Percentiles rank a stretch among this genome's conserved stretches.
Conservation (phyloP, 192 early-diverging fungal species). For the Coemansia sp. region DNA sequence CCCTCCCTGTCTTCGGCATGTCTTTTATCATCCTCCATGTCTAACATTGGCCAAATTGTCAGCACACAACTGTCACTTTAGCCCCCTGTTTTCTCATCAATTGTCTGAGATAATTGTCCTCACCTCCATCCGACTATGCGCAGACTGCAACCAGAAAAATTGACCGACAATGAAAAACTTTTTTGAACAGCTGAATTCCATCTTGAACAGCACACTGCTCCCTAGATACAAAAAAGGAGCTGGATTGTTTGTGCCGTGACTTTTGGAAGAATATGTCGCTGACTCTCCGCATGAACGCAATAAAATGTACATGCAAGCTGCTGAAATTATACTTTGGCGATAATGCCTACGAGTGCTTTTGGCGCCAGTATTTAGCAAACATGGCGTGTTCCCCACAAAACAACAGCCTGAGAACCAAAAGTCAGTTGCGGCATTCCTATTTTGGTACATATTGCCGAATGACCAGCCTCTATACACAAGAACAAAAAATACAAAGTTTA, state of each 20-base stretch:
- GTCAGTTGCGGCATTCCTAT: too few species aligned
- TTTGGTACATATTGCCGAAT: too few species aligned
- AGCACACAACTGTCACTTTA: neutral
- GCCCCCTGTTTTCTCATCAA: slow-evolving; percentile 15
- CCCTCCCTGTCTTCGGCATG: slow-evolving; percentile 6
- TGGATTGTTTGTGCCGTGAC: too few species aligned
- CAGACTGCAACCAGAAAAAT: neutral
- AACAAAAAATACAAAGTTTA: neutral
- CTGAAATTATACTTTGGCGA: too few species aligned
- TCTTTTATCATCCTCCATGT: neutral
- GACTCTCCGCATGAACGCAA: neutral
- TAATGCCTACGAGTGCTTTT: too few species aligned
- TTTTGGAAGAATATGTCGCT: neutral
- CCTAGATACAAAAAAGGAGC: neutral
- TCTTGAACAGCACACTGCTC: neutral
- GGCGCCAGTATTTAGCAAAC: too few species aligned
- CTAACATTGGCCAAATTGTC: neutral
- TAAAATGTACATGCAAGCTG: neutral
- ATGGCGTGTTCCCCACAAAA: too few species aligned
- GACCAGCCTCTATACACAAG: too few species aligned
- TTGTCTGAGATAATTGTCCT: slow-evolving; percentile 8
- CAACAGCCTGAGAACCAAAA: too few species aligned
- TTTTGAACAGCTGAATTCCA: neutral
- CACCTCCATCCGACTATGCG: neutral
- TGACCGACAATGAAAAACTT: neutral